Evolutionary conservation across 345 rosid genomes (phyloP).

Genomic region (Populus alba): DNA sequence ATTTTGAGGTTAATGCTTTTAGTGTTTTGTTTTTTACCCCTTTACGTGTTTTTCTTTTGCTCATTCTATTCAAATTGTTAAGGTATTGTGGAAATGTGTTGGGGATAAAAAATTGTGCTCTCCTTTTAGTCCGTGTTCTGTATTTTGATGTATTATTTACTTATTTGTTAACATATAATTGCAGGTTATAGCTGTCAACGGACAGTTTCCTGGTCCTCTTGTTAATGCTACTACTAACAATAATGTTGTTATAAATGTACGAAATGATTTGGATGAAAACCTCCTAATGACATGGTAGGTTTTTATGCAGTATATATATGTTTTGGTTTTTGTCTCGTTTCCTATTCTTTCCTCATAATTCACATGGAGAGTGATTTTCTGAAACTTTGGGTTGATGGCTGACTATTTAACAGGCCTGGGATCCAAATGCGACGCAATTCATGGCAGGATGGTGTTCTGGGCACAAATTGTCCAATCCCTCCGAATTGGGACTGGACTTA

Average conservation of each 20-base stretch:
- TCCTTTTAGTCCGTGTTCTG: neutral
- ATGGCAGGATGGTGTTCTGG: constrained; percentile 90
- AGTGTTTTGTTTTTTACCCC: neutral
- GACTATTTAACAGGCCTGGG: constrained; percentile 60
- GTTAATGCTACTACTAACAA: constrained; percentile 75
- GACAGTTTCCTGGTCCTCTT: constrained; percentile 68
- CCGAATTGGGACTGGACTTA: constrained; percentile 67
- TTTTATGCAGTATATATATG: neutral
- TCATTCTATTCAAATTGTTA: neutral
- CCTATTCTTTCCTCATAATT: neutral
- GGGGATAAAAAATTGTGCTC: neutral
- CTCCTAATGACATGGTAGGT: constrained; percentile 80
- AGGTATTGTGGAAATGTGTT: neutral
- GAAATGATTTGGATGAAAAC: constrained; percentile 66
- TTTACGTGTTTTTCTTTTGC: neutral
- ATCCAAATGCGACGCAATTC: constrained; percentile 80
- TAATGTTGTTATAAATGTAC: constrained; percentile 63
- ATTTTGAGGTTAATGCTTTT: neutral
- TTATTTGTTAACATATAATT: constrained; percentile 5
- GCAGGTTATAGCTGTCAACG: constrained; percentile 86
- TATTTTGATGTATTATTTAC: neutral
- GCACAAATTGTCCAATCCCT: constrained; percentile 86
- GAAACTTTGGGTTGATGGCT: constrained; percentile 4
- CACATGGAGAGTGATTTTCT: neutral
- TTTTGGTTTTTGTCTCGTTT: neutral